A percentile compares a stretch with the other conserved stretches of the same genome.
Conservation (phyloP, 1,284 basidiomycete genomes). For the Ustilago lituana region DNA sequence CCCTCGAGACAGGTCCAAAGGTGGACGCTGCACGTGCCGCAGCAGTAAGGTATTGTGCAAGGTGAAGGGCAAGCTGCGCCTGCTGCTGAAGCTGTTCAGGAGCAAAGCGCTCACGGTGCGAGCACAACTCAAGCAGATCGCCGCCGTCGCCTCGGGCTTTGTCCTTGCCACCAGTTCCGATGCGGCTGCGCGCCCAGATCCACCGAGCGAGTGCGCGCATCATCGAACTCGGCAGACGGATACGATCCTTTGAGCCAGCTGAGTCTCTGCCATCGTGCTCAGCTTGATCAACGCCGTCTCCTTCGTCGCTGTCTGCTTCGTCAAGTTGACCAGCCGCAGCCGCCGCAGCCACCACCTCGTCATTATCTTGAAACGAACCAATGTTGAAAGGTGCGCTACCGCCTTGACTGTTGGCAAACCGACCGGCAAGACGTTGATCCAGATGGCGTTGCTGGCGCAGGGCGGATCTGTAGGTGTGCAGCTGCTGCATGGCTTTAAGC, state of each 20-base stretch:
- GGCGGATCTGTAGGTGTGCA: constrained; percentile 26
- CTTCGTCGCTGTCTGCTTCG: constrained; percentile 10
- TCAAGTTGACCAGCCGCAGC: constrained; percentile 15
- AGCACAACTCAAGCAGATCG: constrained; percentile 39
- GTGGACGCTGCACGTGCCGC: constrained; percentile 21
- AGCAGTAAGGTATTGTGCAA: constrained; percentile 39
- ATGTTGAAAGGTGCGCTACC: constrained; percentile 23
- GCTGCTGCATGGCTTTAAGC: constrained; percentile 36
- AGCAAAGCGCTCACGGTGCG: constrained; percentile 35
- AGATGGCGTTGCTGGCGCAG: constrained; percentile 25
- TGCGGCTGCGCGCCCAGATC: constrained; percentile 40
- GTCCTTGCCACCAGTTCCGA: constrained; percentile 25
- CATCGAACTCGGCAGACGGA: constrained; percentile 33
- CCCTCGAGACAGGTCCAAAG: constrained; percentile 21
- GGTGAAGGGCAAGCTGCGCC: constrained; percentile 33
- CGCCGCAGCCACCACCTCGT: constrained; percentile 30
- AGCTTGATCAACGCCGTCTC: neutral
- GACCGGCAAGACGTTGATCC: constrained; percentile 25
- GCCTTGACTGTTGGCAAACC: constrained; percentile 7
- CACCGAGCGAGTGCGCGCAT: constrained; percentile 45
- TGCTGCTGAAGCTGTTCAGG: constrained; percentile 32
- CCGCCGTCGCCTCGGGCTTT: constrained; percentile 20
- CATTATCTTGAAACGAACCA: constrained; percentile 40
- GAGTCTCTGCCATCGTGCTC: neutral
- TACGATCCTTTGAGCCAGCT: constrained; percentile 3